Base-by-base conservation (phyloP, 192 early-diverging fungal genomes). In the Coemansia sp. region DNA sequence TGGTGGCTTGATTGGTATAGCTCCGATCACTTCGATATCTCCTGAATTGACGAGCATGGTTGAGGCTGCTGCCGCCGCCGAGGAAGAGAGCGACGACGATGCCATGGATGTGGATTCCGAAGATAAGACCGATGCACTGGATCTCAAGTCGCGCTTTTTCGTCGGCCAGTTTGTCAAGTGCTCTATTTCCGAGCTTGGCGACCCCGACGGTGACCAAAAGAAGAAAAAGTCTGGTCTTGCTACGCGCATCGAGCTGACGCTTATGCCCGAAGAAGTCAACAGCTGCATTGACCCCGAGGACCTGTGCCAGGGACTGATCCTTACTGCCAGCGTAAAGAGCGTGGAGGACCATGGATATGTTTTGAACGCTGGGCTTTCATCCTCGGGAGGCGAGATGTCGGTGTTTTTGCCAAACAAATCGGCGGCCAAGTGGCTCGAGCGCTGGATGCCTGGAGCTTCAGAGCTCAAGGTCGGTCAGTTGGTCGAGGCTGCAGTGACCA, bases 341-440 rank as follows among this genome's bases (percentile, higher is more conserved):
- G 79, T 89, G 3, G 94, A 98, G 71, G 95, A 98, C 74, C 92
- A 92, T 57, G 95, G 95, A 20, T 95, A 93, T 50, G 78, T 95
- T 33, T 56, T 97, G 15, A 81, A 78, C 18, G 64, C 84, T 14
- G 94, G 94, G 14, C 61, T 97, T 28, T n/a, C n/a, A n/a, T n/a
- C n/a, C n/a, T 20, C 62, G 32, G 30, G 43, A 15, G 69, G 71
- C 13, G 74, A 72, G 10, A 39, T 89, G 5, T 67, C 83, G 32
- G 87, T 84, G 11, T 97, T 97, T 56, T 56, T 93, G 43, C 78
- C 86, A 18, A 78, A 85, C 34, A 78, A 81, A 27, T 80, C 86
- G 22, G 83, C 89, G 0, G 75, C 80, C 58, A 60, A 63, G 35
- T 87, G 86, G 60, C 66, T 80, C 38, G 67, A 82, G 26, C 74